Base-by-base conservation (phyloP, 2,329 filamentous ascomycete genomes). In the Paradendryphiella salina region DNA sequence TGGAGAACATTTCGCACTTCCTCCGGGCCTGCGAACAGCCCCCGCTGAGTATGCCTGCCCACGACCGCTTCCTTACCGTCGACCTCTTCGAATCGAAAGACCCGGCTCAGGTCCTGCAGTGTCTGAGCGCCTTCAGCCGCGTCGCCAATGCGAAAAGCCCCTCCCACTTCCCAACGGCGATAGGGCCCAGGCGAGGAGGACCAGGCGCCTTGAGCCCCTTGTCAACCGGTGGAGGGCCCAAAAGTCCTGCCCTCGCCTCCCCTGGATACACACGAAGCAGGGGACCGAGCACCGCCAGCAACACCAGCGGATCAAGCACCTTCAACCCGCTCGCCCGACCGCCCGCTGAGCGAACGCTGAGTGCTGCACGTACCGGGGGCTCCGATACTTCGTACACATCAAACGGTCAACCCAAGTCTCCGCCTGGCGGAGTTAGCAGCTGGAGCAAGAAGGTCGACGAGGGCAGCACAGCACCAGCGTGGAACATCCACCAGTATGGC, bases 1-100 rank as follows among this genome's bases (percentile, higher is more conserved):
- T 97, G 92, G 94, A 99, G 74, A 99, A 99, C 72, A 96, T 99
- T 69, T 95, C 92, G 4, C 90, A 96, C 70, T 99, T 96, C 76
- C 84, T 99, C 46, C 85, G 84, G 67, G 91, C 90, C 53, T 96
- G 92, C 78, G 89, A 96, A 74, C 79, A 83, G 42, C 84, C 89
- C 20, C 94, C 94, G 0, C 79, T 99, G 44, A 92, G 86, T 73
- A 85, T 99, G 52, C 91, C 90, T 50, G 86, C 92, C 37, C 94
- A 99, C 77, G 94, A 99, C 75, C 86, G 92, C 61, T 99, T 99
- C 76, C 85, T 97, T 54, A 99, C 94, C 4, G 93, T 99, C 71
- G 94, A 99, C 75, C 81, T 99, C 39, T 99, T 88, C 78, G 94
- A 99, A 75, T 81, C 86, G 61, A 99, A 99, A 74, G 94, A 99